Evolutionary conservation across 2,329 filamentous ascomycete genomes (phyloP).

Genomic region (Knufia petricola): DNA sequence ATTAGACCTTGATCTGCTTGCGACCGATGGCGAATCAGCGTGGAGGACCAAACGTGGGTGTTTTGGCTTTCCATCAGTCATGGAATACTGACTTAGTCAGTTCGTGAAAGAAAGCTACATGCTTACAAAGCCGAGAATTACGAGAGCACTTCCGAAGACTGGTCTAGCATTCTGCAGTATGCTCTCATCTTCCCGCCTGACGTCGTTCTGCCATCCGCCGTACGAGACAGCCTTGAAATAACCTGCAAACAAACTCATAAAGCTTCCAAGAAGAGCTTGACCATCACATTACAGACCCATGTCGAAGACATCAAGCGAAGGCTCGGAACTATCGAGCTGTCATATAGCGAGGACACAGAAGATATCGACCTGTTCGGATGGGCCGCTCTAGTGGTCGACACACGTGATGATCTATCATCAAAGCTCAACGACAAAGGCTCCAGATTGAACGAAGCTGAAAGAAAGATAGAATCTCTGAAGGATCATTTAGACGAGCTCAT

Average conservation of each 20-base stretch:
- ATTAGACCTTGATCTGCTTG: conserved; percentile 46
- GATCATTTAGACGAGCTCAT: conserved; percentile 50
- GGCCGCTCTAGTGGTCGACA: conserved; percentile 40
- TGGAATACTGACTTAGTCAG: conserved; percentile 21
- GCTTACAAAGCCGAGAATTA: conserved; percentile 35
- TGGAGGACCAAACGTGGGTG: conserved; percentile 40
- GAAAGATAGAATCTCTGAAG: conserved; percentile 43
- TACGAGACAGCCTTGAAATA: conserved; percentile 16
- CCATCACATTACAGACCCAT: conserved; percentile 34
- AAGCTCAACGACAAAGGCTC: conserved; percentile 34
- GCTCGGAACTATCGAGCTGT: conserved; percentile 45
- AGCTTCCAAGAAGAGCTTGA: conserved; percentile 26
- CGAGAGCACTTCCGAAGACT: conserved; percentile 35
- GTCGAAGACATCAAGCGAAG: conserved; percentile 46
- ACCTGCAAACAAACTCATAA: conserved; percentile 15
- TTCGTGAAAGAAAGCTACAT: conserved; percentile 30
- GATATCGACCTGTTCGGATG: conserved; percentile 50
- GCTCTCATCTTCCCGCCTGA: conserved; percentile 24
- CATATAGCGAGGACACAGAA: conserved; percentile 42
- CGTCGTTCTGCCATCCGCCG: conserved; percentile 1
- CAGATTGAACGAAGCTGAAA: conserved; percentile 36
- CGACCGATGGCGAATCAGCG: conserved; percentile 48
- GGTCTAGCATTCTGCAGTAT: conserved; percentile 29
- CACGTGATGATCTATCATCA: conserved; percentile 34
- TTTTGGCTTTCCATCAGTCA: conserved; percentile 2